phyloP scores from a whole-genome alignment of 768 basidiomycete genomes.

The Amanita fuliginea region DNA sequence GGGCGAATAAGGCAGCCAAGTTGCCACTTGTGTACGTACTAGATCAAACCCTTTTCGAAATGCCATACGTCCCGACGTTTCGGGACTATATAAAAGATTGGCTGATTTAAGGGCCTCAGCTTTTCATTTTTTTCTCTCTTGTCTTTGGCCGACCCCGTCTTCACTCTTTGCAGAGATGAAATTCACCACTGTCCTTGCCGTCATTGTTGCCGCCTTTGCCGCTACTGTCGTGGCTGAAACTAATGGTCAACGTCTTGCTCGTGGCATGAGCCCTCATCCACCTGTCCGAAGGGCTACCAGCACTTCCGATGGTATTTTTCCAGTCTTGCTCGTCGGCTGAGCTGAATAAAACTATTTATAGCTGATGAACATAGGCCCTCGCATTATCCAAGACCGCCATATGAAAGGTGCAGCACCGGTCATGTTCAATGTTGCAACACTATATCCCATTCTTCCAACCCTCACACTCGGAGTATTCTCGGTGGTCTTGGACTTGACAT shows the following conservation, averaged over 20 bases:
- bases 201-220: conserved; percentile 27
- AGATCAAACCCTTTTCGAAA: conserved; percentile 9
- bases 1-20: background rate
- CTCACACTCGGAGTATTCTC: no score
- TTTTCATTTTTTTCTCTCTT: background rate
- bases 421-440: conserved; percentile 32
- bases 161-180: conserved; percentile 21
- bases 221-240: conserved; percentile 26
- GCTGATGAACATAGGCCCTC: conserved; percentile 28
- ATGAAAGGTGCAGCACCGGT: conserved; percentile 27
- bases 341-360: conserved; percentile 13
- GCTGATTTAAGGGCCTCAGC: background rate
- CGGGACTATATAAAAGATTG: background rate
- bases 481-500: conserved; percentile 3
- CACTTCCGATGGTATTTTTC: conserved; percentile 16
- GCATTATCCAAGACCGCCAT: conserved; percentile 10
- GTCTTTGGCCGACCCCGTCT: conserved; percentile 3
- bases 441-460: conserved; percentile 10
- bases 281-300: conserved; percentile 30
- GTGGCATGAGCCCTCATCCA: conserved; percentile 37
- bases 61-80: background rate
- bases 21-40: background rate
- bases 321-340: background rate
- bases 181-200: conserved; percentile 26
- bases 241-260: conserved; percentile 43